Conservation (phyloP, 257 asterid species). For the Nicotiana sylvestris region DNA sequence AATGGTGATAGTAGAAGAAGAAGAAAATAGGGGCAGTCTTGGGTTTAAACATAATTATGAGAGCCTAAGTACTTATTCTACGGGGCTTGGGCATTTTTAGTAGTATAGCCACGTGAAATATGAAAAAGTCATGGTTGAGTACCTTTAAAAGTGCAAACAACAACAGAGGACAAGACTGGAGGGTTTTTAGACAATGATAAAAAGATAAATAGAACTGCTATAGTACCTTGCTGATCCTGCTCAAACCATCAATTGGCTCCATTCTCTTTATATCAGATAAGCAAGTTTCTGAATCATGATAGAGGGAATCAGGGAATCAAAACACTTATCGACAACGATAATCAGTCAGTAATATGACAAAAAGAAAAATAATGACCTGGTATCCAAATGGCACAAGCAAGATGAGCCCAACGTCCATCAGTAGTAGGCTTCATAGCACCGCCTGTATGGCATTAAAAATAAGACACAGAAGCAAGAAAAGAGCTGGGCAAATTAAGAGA, state of each 20-base stretch:
- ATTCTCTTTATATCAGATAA: constrained; percentile 78
- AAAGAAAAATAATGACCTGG: constrained; percentile 53
- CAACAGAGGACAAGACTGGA: not conserved
- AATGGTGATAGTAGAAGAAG: no score
- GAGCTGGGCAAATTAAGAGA: constrained; percentile 3
- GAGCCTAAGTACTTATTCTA: not conserved
- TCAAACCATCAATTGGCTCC: constrained; percentile 98
- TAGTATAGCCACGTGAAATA: not conserved
- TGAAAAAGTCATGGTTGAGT: not conserved
- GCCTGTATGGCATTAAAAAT: constrained; percentile 37
- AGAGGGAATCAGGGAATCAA: constrained; percentile 7
- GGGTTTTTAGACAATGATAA: not conserved
- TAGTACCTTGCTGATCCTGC: constrained; percentile 74
- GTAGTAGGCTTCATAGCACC: constrained; percentile 99
- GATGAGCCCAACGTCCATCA: constrained; percentile 99
- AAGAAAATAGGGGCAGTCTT: not conserved
- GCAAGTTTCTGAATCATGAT: constrained; percentile 77
- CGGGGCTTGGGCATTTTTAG: not conserved
- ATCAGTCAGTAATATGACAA: constrained; percentile 5
- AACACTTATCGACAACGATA: not conserved
- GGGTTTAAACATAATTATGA: not conserved
- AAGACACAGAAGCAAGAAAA: constrained; percentile 18
- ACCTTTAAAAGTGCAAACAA: constrained; percentile 1
- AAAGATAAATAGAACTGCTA: constrained; percentile 9
- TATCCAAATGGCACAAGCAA: constrained; percentile 99